phyloP scores from a whole-genome alignment of 208 protist genomes.

The Leishmania martiniquensis region DNA sequence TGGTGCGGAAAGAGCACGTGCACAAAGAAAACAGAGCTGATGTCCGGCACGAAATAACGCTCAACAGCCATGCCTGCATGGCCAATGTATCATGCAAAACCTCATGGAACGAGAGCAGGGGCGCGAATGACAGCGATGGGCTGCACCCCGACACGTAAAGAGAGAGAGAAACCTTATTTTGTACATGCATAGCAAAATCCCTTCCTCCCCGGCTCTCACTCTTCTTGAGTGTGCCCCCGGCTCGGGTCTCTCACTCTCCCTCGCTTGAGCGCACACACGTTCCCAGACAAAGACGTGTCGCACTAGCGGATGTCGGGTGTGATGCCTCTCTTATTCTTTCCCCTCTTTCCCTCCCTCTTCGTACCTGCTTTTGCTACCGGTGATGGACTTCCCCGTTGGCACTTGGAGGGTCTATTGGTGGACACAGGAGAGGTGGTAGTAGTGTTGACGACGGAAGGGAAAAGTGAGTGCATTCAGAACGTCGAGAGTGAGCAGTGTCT shows the following conservation, averaged over 20 bases:
- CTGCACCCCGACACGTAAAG: neutral
- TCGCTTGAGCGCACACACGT: neutral
- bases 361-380: neutral
- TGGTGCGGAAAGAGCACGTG: neutral
- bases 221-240: neutral
- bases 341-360: too few relatives aligned
- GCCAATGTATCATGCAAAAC: neutral
- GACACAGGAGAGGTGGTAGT: neutral
- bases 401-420: neutral
- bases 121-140: neutral
- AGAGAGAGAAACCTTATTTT: neutral
- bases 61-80: neutral
- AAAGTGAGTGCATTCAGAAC: neutral
- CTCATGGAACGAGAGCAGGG: neutral
- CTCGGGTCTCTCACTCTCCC: neutral
- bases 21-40: neutral
- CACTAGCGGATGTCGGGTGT: neutral
- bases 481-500: neutral
- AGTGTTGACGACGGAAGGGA: neutral
- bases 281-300: too few relatives aligned
- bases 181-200: neutral
- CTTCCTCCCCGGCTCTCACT: neutral
- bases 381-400: neutral
- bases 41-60: neutral
- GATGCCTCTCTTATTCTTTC: neutral